A percentile compares a stretch with the other conserved stretches of the same genome.
phyloP scores from a whole-genome alignment of 2,329 filamentous ascomycete species.

The Pseudogymnoascus sp. region DNA sequence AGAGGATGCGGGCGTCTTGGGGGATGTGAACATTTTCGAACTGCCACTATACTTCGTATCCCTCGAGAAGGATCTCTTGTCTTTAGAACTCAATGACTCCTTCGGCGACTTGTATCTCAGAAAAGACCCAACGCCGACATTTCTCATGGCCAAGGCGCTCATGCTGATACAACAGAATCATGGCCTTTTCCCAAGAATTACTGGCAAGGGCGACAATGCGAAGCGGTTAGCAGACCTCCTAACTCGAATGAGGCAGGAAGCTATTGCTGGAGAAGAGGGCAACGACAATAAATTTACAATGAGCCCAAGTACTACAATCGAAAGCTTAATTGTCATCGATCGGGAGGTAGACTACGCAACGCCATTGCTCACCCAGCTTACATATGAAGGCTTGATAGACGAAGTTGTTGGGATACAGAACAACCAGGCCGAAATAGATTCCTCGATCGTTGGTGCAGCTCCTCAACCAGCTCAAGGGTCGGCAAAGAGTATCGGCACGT shows the following conservation, averaged over 20 bases:
- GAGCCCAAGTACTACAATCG: conserved; percentile 78
- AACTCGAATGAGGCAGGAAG: conserved; percentile 84
- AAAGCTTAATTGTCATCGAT: conserved; percentile 91
- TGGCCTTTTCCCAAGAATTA: conserved; percentile 88
- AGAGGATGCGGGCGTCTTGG: conserved; percentile 87
- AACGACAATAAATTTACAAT: conserved; percentile 56
- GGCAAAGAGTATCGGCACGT: conserved; percentile 49
- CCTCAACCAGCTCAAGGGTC: conserved; percentile 49
- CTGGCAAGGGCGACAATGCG: conserved; percentile 93
- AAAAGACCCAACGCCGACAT: conserved; percentile 87
- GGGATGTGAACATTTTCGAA: conserved; percentile 84
- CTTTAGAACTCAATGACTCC: conserved; percentile 79
- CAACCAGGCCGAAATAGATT: conserved; percentile 89
- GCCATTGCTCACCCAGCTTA: conserved; percentile 85
- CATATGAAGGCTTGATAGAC: conserved; percentile 93
- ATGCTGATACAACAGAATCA: conserved; percentile 92
- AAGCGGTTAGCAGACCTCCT: conserved; percentile 82
- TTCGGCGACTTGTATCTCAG: conserved; percentile 83
- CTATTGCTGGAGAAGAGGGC: conserved; percentile 68
- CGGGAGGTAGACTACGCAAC: conserved; percentile 93
- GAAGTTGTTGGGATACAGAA: conserved; percentile 88
- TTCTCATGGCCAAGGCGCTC: conserved; percentile 79
- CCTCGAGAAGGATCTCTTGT: conserved; percentile 83
- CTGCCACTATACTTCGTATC: conserved; percentile 86
- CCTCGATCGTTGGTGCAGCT: conserved; percentile 75